A percentile compares a stretch with the other conserved stretches of the same genome.
Conservation (phyloP, 495 filamentous ascomycete genomes). For the Astrothelium macrocarpum region DNA sequence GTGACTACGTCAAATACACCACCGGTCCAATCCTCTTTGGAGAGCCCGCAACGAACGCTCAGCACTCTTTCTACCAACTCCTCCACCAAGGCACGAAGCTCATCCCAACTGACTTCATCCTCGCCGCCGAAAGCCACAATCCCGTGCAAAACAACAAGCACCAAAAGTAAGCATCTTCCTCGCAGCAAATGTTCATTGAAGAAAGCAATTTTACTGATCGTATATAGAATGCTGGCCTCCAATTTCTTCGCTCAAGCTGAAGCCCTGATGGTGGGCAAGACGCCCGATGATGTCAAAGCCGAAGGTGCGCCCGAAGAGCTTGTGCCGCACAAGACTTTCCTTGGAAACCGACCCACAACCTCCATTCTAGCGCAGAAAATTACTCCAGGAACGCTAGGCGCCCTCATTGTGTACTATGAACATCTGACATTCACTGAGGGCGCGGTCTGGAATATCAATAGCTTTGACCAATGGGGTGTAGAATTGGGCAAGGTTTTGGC, state of each 20-base stretch:
- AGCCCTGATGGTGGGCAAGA: slow-evolving; percentile 98
- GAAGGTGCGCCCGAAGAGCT: slow-evolving; percentile 79
- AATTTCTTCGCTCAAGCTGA: slow-evolving; percentile 98
- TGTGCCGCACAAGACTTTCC: slow-evolving; percentile 97
- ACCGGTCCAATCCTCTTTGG: slow-evolving; percentile 93
- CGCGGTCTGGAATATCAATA: slow-evolving; percentile 98
- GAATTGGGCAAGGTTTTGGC: slow-evolving; percentile 94
- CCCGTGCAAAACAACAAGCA: slow-evolving; percentile 83
- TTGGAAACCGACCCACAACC: slow-evolving; percentile 93
- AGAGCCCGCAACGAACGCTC: slow-evolving; percentile 96
- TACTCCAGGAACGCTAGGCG: slow-evolving; percentile 85
- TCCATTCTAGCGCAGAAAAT: slow-evolving; percentile 91
- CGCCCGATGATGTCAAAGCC: slow-evolving; percentile 74
- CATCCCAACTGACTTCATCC: slow-evolving; percentile 94
- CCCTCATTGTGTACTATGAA: slow-evolving; percentile 97
- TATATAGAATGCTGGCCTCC: slow-evolving; percentile 75
- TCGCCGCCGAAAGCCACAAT: slow-evolving; percentile 94
- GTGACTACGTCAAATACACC: slow-evolving; percentile 90
- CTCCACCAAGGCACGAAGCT: slow-evolving; percentile 98
- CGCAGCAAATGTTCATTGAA: background rate
- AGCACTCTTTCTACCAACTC: slow-evolving; percentile 99
- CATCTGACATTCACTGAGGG: slow-evolving; percentile 97
- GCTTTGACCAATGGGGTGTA: slow-evolving; percentile 98
- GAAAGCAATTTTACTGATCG: background rate
- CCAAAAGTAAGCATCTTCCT: slow-evolving; percentile 52